A percentile compares a stretch with the other conserved stretches of the same genome.
phyloP scores from a whole-genome alignment of 495 filamentous ascomycete genomes.

The Lasiosphaeria miniovina region DNA sequence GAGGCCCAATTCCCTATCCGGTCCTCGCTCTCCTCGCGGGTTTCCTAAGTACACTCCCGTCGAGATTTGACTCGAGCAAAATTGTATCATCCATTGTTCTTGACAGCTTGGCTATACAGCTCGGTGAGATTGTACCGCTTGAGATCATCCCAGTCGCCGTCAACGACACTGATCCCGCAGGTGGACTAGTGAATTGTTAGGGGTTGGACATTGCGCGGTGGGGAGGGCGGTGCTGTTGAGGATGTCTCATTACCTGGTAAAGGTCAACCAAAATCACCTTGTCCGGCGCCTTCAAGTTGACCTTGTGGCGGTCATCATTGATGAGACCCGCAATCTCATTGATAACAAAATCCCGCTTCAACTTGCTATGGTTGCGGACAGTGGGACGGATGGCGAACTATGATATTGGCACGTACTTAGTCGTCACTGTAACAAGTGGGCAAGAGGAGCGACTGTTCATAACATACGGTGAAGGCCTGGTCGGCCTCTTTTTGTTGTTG shows the following conservation, averaged over 20 bases:
- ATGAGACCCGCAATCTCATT: conserved; percentile 65
- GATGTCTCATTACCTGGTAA: conserved; percentile 61
- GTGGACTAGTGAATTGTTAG: conserved; percentile 30
- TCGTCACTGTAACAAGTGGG: neutral
- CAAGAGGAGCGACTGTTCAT: neutral
- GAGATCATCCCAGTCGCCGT: conserved; percentile 48
- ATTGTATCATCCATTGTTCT: conserved; percentile 6
- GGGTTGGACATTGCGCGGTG: neutral
- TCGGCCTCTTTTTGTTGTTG: conserved; percentile 35
- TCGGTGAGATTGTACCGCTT: conserved; percentile 49
- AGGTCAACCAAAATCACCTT: conserved; percentile 84
- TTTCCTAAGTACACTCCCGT: too few relatives aligned
- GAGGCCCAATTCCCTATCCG: neutral
- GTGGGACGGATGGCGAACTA: conserved; percentile 90
- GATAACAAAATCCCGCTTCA: conserved; percentile 75
- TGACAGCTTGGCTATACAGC: conserved; percentile 36
- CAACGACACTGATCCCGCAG: conserved; percentile 49
- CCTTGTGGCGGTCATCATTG: conserved; percentile 61
- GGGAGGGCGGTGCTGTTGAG: conserved; percentile 19
- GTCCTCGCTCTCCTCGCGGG: conserved; percentile 1
- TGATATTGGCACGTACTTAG: neutral
- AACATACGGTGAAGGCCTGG: conserved; percentile 16
- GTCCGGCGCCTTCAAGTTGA: conserved; percentile 80
- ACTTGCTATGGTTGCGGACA: conserved; percentile 70
- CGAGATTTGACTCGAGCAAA: too few relatives aligned